Conservation (phyloP, 2,329 filamentous ascomycete species). For the Fusarium graminum region DNA sequence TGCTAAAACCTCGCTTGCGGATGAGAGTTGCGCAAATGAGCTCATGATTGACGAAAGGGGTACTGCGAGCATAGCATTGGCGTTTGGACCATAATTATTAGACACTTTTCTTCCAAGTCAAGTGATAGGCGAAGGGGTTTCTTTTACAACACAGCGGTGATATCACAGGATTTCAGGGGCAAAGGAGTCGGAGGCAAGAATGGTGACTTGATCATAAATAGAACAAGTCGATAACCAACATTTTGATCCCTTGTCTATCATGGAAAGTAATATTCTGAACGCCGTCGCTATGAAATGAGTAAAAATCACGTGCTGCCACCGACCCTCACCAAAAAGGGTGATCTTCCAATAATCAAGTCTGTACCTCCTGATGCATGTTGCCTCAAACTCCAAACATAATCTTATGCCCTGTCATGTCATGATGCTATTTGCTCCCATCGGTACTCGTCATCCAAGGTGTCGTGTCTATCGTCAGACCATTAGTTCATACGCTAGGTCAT, state of each 20-base stretch:
- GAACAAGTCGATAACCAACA: neutral
- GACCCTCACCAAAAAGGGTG: conserved; percentile 1
- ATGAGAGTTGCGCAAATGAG: conserved; percentile 22
- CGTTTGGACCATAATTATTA: conserved; percentile 31
- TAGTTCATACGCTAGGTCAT: conserved; percentile 54
- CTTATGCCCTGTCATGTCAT: neutral
- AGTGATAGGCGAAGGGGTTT: neutral
- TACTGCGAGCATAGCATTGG: conserved; percentile 35
- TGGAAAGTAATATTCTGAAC: conserved; percentile 25
- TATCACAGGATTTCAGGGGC: conserved; percentile 1
- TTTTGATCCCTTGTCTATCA: conserved; percentile 1
- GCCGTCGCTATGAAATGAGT: conserved; percentile 35
- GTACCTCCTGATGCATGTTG: neutral
- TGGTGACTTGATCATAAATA: conserved; percentile 2
- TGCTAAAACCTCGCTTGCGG: conserved; percentile 43
- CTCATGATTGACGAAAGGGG: conserved; percentile 37
- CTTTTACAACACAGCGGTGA: conserved; percentile 6
- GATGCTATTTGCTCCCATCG: neutral
- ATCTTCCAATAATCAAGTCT: conserved; percentile 13
- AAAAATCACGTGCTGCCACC: conserved; percentile 24
- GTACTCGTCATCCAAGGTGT: conserved; percentile 21
- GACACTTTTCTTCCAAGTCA: conserved; percentile 15
- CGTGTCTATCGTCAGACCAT: conserved; percentile 43
- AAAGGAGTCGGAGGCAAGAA: conserved; percentile 1
- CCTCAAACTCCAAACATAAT: conserved; percentile 21